phyloP scores from a whole-genome alignment of 1,284 basidiomycete species.

The Neolentinus lepideus region DNA sequence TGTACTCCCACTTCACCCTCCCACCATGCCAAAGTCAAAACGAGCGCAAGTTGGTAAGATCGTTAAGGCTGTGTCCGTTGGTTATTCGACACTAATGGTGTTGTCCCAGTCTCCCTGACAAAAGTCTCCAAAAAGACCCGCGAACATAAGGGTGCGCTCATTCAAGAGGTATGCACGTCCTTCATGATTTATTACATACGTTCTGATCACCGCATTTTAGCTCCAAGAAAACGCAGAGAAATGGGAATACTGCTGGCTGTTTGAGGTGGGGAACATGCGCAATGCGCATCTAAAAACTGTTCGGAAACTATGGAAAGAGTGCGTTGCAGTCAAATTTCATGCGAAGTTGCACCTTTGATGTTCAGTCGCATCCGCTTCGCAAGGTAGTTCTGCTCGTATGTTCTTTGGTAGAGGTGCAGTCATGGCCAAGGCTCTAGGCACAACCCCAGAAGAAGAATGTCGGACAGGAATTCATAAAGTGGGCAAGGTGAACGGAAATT shows the following conservation, averaged over 20 bases:
- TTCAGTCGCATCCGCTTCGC: slow-evolving; percentile 33
- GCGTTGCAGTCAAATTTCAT: slow-evolving; percentile 21
- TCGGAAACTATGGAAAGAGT: slow-evolving; percentile 91
- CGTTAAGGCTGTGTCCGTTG: too few species aligned
- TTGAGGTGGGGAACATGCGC: slow-evolving; percentile 92
- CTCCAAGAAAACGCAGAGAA: slow-evolving; percentile 75
- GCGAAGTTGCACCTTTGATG: slow-evolving; percentile 6
- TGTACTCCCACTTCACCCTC: slow-evolving; percentile 6
- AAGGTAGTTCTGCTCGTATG: slow-evolving; percentile 58
- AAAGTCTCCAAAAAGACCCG: slow-evolving; percentile 78
- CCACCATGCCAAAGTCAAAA: slow-evolving; percentile 82
- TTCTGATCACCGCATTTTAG: slow-evolving; percentile 26
- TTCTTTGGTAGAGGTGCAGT: slow-evolving; percentile 92
- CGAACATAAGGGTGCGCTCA: slow-evolving; percentile 80
- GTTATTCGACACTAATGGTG: too few species aligned
- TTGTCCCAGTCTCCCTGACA: slow-evolving; percentile 60
- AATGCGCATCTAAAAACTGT: slow-evolving; percentile 94
- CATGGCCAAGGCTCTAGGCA: slow-evolving; percentile 94
- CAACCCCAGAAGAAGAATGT: slow-evolving; percentile 84
- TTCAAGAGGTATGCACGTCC: slow-evolving; percentile 59
- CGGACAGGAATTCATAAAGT: slow-evolving; percentile 75
- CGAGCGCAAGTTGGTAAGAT: slow-evolving; percentile 72
- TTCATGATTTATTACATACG: background rate
- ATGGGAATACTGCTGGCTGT: slow-evolving; percentile 94
- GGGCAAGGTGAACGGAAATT: slow-evolving; percentile 51